Percentiles rank a stretch among this genome's conserved stretches.
Evolutionary conservation across 345 rosid genomes (phyloP).

Genomic region (Acer yangbiense): DNA sequence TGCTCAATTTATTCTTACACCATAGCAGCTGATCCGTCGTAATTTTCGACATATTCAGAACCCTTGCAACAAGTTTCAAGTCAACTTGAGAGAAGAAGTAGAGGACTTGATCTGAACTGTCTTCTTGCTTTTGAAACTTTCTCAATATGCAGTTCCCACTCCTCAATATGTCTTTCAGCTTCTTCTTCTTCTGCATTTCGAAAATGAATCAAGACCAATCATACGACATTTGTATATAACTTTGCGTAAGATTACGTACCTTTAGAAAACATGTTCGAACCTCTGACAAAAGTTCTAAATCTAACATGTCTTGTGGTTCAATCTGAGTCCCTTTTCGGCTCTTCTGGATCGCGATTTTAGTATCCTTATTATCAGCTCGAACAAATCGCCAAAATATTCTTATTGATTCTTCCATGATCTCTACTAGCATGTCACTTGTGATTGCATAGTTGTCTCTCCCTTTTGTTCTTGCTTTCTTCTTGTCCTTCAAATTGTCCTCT

Average conservation of each 20-base stretch:
- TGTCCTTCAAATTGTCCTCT: slow-evolving; percentile 71
- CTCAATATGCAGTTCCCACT: slow-evolving; percentile 60
- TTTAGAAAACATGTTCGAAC: slow-evolving; percentile 59
- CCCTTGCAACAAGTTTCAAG: slow-evolving; percentile 83
- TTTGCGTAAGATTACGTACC: slow-evolving; percentile 32
- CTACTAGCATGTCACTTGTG: slow-evolving; percentile 66
- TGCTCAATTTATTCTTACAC: slow-evolving; percentile 69
- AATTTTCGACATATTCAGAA: slow-evolving; percentile 74
- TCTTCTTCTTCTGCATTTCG: slow-evolving; percentile 63
- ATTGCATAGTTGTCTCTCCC: slow-evolving; percentile 42
- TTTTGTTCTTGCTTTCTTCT: slow-evolving; percentile 43
- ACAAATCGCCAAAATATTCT: slow-evolving; percentile 83
- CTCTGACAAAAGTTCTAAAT: slow-evolving; percentile 50
- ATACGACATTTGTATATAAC: too few relatives aligned
- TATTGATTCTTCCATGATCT: slow-evolving; percentile 90
- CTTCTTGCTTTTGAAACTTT: slow-evolving; percentile 44
- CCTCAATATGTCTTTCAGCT: slow-evolving; percentile 53
- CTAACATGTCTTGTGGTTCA: slow-evolving; percentile 58
- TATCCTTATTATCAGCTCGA: slow-evolving; percentile 65
- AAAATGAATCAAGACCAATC: not conserved
- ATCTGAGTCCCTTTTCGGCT: slow-evolving; percentile 47
- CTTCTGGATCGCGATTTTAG: slow-evolving; percentile 41
- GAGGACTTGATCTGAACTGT: slow-evolving; percentile 60
- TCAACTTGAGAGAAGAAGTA: slow-evolving; percentile 91
- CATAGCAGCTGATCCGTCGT: slow-evolving; percentile 75